These are phyloP conservation scores for Chlorella vulgaris DNA, from an alignment of 139 green algal genomes.

Conservation along the genomic window DNA sequence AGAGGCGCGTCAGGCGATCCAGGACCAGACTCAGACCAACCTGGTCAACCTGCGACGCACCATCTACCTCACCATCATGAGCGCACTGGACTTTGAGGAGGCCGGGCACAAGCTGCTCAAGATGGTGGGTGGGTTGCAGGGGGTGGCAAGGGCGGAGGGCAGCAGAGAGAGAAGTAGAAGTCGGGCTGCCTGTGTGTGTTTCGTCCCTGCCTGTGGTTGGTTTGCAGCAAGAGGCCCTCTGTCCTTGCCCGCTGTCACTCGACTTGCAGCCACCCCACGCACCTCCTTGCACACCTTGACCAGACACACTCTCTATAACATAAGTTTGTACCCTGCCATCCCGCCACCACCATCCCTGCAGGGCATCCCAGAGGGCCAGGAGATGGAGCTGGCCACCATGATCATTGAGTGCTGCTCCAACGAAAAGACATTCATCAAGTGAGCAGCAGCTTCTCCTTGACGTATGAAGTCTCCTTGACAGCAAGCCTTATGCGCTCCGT, in stretches of 20 bases:
- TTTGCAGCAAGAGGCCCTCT: no score
- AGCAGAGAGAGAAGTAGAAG: not conserved
- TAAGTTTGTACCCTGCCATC: no score
- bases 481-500: not conserved
- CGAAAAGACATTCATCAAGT: constrained; percentile 68
- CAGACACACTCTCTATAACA: not conserved
- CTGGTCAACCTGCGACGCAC: constrained; percentile 97
- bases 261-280: no score
- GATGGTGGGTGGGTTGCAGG: constrained; percentile 57
- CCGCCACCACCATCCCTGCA: no score
- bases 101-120: constrained; percentile 99
- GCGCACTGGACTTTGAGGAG: constrained; percentile 97
- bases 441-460: not conserved
- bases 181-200: not conserved
- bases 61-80: constrained; percentile 99
- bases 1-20: constrained; percentile 43
- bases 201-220: no score
- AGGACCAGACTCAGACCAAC: constrained; percentile 87
- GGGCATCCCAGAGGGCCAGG: constrained; percentile 59
- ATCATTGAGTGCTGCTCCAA: constrained; percentile 97
- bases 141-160: not conserved
- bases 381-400: constrained; percentile 94
- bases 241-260: no score
- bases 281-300: no score
- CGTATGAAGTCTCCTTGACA: not conserved